Conservation (phyloP, 2,329 filamentous ascomycete species). For the Clarireedia paspali region DNA sequence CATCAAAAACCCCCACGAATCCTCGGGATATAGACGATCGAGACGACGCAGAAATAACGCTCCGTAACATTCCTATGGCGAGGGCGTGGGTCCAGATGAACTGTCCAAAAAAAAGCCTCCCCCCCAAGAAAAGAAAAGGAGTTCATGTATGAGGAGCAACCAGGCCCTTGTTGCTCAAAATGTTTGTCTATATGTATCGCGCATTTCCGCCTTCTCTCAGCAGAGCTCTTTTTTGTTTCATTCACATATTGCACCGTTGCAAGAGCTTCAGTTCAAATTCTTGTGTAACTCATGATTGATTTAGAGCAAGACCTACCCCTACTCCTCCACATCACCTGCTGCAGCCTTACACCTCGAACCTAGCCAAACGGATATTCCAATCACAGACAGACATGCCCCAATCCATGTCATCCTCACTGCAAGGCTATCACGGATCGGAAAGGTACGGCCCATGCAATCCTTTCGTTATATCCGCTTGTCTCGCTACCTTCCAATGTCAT, state of each 20-base stretch:
- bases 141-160: background rate
- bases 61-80: background rate
- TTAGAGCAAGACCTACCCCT: background rate
- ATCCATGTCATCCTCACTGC: conserved; percentile 7
- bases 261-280: background rate
- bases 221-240: background rate
- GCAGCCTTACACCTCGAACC: background rate
- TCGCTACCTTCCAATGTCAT: background rate
- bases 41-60: background rate
- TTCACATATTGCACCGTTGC: background rate
- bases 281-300: background rate
- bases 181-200: background rate
- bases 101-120: background rate
- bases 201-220: background rate
- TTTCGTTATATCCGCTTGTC: background rate
- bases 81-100: too few species aligned
- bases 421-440: conserved; percentile 4
- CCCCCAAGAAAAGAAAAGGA: background rate
- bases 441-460: background rate
- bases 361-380: background rate
- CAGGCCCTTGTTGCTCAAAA: background rate
- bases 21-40: background rate
- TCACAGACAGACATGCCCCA: background rate
- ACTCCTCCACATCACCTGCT: background rate
- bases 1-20: too few species aligned